A percentile compares a stretch with the other conserved stretches of the same genome.
phyloP scores from a whole-genome alignment of 805 yeast species.

The Ogataea methanolica region DNA sequence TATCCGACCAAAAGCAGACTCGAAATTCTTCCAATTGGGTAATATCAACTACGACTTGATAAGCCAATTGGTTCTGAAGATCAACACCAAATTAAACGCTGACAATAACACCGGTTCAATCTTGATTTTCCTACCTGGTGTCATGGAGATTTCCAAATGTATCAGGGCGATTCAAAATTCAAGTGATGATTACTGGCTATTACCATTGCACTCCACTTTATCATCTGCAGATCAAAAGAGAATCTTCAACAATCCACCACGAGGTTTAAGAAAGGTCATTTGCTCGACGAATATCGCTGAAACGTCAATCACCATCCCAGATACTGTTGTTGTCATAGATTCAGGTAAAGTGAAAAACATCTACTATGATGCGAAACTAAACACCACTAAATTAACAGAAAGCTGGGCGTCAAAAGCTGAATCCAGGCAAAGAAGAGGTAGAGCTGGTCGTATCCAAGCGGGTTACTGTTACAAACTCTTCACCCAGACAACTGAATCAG shows the following conservation, averaged over 20 bases:
- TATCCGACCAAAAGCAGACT: conserved; percentile 57
- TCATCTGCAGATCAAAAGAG: conserved; percentile 75
- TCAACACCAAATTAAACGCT: conserved; percentile 43
- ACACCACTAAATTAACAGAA: conserved; percentile 69
- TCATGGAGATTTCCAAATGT: conserved; percentile 75
- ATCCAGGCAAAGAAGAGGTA: conserved; percentile 85
- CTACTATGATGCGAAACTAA: conserved; percentile 61
- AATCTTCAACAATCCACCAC: conserved; percentile 58
- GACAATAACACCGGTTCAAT: conserved; percentile 63
- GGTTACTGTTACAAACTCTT: conserved; percentile 82
- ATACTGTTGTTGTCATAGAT: conserved; percentile 88
- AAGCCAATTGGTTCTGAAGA: conserved; percentile 45
- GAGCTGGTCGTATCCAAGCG: conserved; percentile 91
- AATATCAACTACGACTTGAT: conserved; percentile 73
- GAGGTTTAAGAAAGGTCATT: conserved; percentile 66
- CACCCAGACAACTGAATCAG: conserved; percentile 54
- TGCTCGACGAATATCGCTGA: conserved; percentile 94
- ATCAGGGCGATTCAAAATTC: conserved; percentile 33
- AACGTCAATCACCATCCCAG: conserved; percentile 94
- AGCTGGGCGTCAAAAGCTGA: conserved; percentile 90
- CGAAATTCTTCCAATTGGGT: conserved; percentile 61
- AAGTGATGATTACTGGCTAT: conserved; percentile 32
- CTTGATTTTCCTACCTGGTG: conserved; percentile 84
- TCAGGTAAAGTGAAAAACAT: conserved; percentile 80
- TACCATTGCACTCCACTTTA: conserved; percentile 88